Conservation (phyloP, 208 protist genomes). For the Acanthamoeba healyi region DNA sequence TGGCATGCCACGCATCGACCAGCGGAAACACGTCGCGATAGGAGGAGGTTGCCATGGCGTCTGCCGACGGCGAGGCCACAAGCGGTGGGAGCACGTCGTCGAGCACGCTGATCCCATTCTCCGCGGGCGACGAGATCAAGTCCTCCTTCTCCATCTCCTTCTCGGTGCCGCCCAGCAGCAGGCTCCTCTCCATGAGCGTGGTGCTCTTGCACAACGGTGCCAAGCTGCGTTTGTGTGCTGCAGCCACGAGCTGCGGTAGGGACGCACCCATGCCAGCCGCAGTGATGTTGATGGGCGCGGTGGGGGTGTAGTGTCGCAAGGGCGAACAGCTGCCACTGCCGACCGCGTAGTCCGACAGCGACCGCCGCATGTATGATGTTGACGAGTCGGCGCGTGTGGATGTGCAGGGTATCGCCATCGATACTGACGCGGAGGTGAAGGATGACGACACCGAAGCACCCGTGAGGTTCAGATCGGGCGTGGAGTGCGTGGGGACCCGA, state of each 20-base stretch:
- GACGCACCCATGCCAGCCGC: slow-evolving; percentile 10
- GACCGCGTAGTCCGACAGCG: neutral
- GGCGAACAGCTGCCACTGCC: neutral
- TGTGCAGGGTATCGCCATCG: neutral
- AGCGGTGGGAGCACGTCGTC: slow-evolving; percentile 19
- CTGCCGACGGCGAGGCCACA: slow-evolving; percentile 1
- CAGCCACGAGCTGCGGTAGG: neutral
- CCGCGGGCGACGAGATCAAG: slow-evolving; percentile 28
- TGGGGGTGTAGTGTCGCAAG: neutral
- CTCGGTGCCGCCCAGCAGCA: neutral
- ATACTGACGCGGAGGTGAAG: slow-evolving; percentile 5
- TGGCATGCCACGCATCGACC: neutral
- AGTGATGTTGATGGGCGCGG: slow-evolving; percentile 38
- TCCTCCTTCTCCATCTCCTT: slow-evolving; percentile 32
- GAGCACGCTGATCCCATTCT: neutral
- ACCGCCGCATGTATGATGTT: neutral
- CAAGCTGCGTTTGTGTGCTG: neutral
- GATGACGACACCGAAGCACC: neutral
- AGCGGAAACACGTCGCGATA: neutral
- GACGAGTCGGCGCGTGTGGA: neutral
- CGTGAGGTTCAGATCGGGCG: too few species aligned
- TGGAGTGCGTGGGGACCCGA: too few species aligned
- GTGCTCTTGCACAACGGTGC: neutral
- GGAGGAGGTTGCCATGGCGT: neutral
- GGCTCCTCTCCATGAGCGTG: neutral